Evolutionary conservation across 805 yeast genomes (phyloP).

Genomic region (Candida anglica): DNA sequence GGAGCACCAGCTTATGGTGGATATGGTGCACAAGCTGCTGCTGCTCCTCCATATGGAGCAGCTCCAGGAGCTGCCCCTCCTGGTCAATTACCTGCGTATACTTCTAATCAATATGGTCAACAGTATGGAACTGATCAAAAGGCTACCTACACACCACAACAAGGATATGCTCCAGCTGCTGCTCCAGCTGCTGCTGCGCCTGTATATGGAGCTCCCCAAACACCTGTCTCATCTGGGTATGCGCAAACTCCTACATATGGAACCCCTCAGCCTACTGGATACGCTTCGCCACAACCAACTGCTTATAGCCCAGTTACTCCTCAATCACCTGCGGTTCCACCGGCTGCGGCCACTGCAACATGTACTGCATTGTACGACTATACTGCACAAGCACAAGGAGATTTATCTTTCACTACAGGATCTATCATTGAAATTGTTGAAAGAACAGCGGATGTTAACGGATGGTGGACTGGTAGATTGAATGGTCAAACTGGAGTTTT

Average conservation of each 20-base stretch:
- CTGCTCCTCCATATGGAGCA: conserved; percentile 8
- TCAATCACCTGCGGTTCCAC: conserved; percentile 24
- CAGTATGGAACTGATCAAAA: conserved; percentile 8
- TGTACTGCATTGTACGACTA: conserved; percentile 92
- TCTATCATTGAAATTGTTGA: conserved; percentile 79
- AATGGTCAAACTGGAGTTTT: conserved; percentile 88
- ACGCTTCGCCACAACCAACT: conserved; percentile 1
- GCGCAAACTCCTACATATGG: conserved; percentile 24
- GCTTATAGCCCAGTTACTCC: conserved; percentile 8
- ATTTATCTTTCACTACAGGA: conserved; percentile 83
- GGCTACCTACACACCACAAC: conserved; percentile 3
- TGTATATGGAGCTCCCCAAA: conserved; percentile 5
- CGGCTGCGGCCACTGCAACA: conserved; percentile 44
- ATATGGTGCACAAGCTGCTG: conserved; percentile 12
- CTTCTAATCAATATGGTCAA: conserved; percentile 11
- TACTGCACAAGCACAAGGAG: conserved; percentile 91
- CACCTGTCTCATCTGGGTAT: not conserved
- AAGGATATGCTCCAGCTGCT: conserved; percentile 2
- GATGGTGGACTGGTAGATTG: conserved; percentile 95
- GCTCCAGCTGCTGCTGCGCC: conserved; percentile 4
- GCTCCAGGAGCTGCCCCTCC: conserved; percentile 7
- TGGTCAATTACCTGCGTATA: conserved; percentile 7
- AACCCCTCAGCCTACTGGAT: conserved; percentile 14
- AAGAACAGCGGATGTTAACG: conserved; percentile 79
- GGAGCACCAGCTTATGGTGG: conserved; percentile 14